These are phyloP conservation scores for Forsythia viridissima DNA, from an alignment of 257 asterid genomes.

Conservation along the genomic window DNA sequence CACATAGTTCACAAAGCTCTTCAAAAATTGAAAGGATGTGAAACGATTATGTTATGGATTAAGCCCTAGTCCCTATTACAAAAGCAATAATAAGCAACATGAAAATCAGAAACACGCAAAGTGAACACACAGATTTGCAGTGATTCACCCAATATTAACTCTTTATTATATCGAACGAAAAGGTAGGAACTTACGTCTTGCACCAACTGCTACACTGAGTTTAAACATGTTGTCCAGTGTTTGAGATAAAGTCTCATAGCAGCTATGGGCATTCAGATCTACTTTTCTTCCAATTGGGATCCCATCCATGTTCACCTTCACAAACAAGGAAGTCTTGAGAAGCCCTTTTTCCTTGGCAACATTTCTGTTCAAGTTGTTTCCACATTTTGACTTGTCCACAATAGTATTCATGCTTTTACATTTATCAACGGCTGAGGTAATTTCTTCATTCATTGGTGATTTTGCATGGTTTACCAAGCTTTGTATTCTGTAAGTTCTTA, in stretches of 20 bases:
- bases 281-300: slow-evolving; percentile 80
- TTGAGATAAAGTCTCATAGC: slow-evolving; percentile 64
- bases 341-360: slow-evolving; percentile 35
- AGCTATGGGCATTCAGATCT: slow-evolving; percentile 72
- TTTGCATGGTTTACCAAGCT: slow-evolving; percentile 42
- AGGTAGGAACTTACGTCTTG: slow-evolving; percentile 49
- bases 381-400: slow-evolving; percentile 22
- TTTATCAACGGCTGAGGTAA: slow-evolving; percentile 38
- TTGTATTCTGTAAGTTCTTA: slow-evolving; percentile 45
- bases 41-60: neutral
- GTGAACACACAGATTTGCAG: neutral
- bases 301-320: slow-evolving; percentile 94
- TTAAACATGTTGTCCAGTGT: slow-evolving; percentile 73
- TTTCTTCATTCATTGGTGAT: slow-evolving; percentile 30
- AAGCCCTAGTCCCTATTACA: neutral
- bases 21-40: neutral
- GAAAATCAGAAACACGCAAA: neutral
- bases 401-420: slow-evolving; percentile 29
- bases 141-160: neutral
- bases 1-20: neutral
- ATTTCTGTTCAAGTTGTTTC: slow-evolving; percentile 27
- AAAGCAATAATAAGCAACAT: neutral
- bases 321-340: slow-evolving; percentile 54
- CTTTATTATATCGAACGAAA: slow-evolving; percentile 1
- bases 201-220: slow-evolving; percentile 32